Base-by-base conservation (phyloP, 257 asterid species). In the Nyctanthes arbortristis region DNA sequence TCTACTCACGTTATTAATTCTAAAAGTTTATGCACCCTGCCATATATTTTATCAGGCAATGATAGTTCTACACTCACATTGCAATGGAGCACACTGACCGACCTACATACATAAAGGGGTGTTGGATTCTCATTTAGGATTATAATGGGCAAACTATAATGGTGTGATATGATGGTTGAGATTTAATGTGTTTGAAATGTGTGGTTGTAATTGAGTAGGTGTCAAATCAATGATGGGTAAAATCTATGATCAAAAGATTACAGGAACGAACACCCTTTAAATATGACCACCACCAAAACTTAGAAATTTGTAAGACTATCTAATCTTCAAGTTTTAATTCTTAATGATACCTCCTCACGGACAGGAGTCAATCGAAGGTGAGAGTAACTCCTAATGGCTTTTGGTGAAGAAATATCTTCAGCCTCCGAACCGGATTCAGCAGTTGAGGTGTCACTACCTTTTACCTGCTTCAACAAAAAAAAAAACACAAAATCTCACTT, bases 401-500 rank as follows among this genome's bases (percentile, higher is more conserved):
- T 94, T 12, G 99, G 99, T 18, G 99, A 94, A 75, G 87, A 84
- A 65, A 91, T 89, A 82, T 94, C 99, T 81, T 94, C 99, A 80
- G 99, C 96, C 69, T 94, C 99, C 70, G 99, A 94, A 61, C 99
- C 99, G 68, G 99, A 94, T 78, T 94, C 99, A 4, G 96, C 97
- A 20, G 98, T 89, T 63, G 99, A 94, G 11, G 98, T 89, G 70
- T 94, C 99, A 77, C 98, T 89, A 66, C 98, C 91, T 83, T 83
- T 94, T 33, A 94, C 73, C 92, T 91, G 84, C 67, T 63, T 72
- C 63, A 63, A 45, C 66, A 81, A 73, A 29, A 40, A 39, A 75
- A 52, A 54, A 68, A 56, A 65, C 52, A 49, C 58, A 20, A 63
- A 36, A 61, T 18, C 68, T 68, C 28, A 73, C 66, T 61, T 73